Conservation (phyloP, 2,329 filamentous ascomycete species). For the Neocatenulostroma microsporum region DNA sequence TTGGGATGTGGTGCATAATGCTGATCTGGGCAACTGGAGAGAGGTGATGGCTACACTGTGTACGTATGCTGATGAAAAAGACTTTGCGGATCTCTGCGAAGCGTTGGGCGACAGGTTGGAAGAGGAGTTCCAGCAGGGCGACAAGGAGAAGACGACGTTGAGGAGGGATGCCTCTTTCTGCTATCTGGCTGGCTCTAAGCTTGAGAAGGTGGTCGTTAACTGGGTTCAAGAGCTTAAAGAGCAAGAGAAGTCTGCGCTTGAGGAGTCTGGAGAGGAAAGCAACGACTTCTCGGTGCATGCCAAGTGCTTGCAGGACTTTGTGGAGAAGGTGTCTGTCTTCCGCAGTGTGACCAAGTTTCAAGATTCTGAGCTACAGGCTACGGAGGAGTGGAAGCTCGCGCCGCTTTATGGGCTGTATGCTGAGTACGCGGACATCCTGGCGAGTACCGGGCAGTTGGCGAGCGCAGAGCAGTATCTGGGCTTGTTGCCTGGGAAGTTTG, state of each 20-base stretch:
- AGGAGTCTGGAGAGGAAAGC: slow-evolving; percentile 43
- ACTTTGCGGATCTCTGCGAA: slow-evolving; percentile 93
- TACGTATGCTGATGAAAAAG: slow-evolving; percentile 83
- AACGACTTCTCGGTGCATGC: slow-evolving; percentile 90
- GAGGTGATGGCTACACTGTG: slow-evolving; percentile 93
- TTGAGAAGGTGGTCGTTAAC: slow-evolving; percentile 93
- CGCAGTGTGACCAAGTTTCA: slow-evolving; percentile 86
- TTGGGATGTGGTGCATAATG: slow-evolving; percentile 97
- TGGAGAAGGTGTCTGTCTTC: slow-evolving; percentile 98
- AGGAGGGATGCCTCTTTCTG: slow-evolving; percentile 97
- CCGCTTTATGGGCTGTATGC: slow-evolving; percentile 89
- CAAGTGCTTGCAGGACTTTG: slow-evolving; percentile 79
- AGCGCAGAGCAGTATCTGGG: slow-evolving; percentile 88
- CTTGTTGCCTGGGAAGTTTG: slow-evolving; percentile 73
- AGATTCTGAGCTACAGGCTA: slow-evolving; percentile 63
- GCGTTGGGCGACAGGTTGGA: slow-evolving; percentile 84
- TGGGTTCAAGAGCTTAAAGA: slow-evolving; percentile 89
- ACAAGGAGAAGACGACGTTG: slow-evolving; percentile 48
- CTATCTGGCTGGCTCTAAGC: slow-evolving; percentile 87
- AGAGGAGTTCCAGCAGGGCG: slow-evolving; percentile 50
- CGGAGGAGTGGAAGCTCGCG: slow-evolving; percentile 79
- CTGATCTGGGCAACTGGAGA: slow-evolving; percentile 88
- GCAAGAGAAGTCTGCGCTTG: slow-evolving; percentile 65
- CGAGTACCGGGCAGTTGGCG: slow-evolving; percentile 76
- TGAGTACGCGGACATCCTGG: slow-evolving; percentile 93